Base-by-base conservation (phyloP, 148 eudicot genomes). In the Pouteria glomerata region DNA sequence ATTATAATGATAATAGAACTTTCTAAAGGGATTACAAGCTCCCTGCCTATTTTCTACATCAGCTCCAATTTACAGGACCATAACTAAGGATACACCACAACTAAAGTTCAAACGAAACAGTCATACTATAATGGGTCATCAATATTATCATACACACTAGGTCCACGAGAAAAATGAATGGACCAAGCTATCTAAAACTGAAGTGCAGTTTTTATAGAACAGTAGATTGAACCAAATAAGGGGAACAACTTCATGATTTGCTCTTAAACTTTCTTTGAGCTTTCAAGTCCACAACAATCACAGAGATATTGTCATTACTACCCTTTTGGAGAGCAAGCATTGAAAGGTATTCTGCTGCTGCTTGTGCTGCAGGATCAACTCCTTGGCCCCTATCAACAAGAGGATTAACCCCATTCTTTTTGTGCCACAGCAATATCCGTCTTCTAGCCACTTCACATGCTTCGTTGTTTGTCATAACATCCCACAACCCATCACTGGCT, bases 401-500 rank as follows among this genome's bases (percentile, higher is more conserved):
- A 10, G 73, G 67, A 18, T 0, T 67, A 16, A 74, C 77, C 6
- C 79, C 86, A 19, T 88, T 79, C 81, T 80, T 88, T 29, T 81
- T 85, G 70, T 88, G 92, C 92, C 92, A 88, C 12, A 85, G 44
- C 27, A 85, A 74, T 30, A 88, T 81, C 12, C 89, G 78, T 74
- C 78, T 78, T 63, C 87, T 75, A 12, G 92, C 89, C 13, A 69
- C 82, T 59, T 88, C 89, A 52, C 92, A 88, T 14, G 79, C 92
- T 82, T 88, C 92, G 31, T 81, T 82, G 66, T 85, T 88, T 24
- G 86, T 66, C 78, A 88, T 83, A 19, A 88, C 92, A 30, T 85
- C 92, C 92, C 92, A 88, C 52, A 85, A 71, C 0, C 92, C 92
- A 29, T 88, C 91, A 39, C 82, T 85, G 24, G 89, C 91, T 39